Base-by-base conservation (phyloP, 495 filamentous ascomycete genomes). In the Hypoxylon fragiforme region DNA sequence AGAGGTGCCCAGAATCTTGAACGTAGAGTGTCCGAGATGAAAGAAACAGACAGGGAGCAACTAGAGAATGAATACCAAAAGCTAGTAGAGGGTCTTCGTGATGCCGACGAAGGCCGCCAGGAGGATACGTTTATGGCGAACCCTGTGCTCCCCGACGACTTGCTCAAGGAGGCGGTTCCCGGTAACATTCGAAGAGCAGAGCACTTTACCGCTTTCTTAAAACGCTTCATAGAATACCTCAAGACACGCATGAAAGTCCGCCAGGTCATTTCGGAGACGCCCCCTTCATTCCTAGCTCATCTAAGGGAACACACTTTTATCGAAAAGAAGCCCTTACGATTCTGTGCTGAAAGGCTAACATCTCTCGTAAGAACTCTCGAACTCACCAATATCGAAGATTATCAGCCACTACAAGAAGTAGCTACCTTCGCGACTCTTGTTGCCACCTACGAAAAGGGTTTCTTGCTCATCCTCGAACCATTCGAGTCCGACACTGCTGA, bases 161-260 rank as follows among this genome's bases (percentile, higher is more conserved):
- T 92, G 16, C 75, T 92, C 3, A 89, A 95, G 72, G 94, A 99
- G 72, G 94, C 94, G 3, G 88, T 99, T 1, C 94, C 94, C 3
- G 94, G 94, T 16, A 99, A 97, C 59, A 99, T 99, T 57, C 80
- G 94, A 48, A 81, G 94, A 67, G 94, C 94, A 15, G 94, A 99
- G 68, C 94, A 99, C 70, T 99, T 99, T 63, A 82, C 96, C 15
- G 83, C 90, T 7, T 99, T 99, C 70, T 72, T 99, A 35, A 92
- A 96, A 65, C 81, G 94, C 53, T 99, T 97, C 67, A 88, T 99
- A 49, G 95, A 99, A 68, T 99, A 99, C 62, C 81, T 99, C 46
- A 97, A 95, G 78, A 97, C 94, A 1, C 84, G 95, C 44, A 97
- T 99, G 94, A 96, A 96, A 77, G 92, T 97, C 15, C 83, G 91